A percentile compares a stretch with the other conserved stretches of the same genome.
Evolutionary conservation across 352 stramenopile species (phyloP).

Genomic region (Globisporangium cylindrosporum): DNA sequence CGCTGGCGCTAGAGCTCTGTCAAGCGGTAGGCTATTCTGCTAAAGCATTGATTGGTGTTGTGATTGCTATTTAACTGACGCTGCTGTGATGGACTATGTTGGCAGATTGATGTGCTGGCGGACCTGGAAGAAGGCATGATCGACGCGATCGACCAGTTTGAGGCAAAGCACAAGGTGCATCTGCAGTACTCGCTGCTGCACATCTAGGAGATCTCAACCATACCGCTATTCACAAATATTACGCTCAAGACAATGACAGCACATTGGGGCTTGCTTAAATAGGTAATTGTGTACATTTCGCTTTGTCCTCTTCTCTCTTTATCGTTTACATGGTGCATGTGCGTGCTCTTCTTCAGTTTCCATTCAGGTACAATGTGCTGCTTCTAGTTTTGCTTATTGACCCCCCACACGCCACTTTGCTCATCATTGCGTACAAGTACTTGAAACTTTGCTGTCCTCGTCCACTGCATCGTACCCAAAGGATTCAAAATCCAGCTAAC

Average conservation of each 20-base stretch:
- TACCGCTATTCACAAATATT: not conserved
- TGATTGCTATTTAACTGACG: not conserved
- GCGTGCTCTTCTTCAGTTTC: not conserved
- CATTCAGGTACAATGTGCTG: not conserved
- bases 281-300: not conserved
- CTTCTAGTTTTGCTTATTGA: not conserved
- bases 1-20: constrained; percentile 75
- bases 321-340: not conserved
- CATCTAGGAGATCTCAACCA: constrained; percentile 27
- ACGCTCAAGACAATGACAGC: not conserved
- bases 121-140: constrained; percentile 51
- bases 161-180: constrained; percentile 54
- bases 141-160: constrained; percentile 53
- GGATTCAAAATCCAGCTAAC: constrained; percentile 13
- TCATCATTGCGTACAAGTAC: not conserved
- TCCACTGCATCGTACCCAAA: constrained; percentile 12
- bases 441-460: not conserved
- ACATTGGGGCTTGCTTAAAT: not conserved
- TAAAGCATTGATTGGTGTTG: not conserved
- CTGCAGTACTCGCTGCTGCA: constrained; percentile 66
- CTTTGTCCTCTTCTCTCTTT: not conserved
- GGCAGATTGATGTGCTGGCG: constrained; percentile 49
- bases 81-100: not conserved
- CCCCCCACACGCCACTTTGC: not conserved
- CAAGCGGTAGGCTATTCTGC: constrained; percentile 35